phyloP scores from a whole-genome alignment of 306 rosid species.

The Astragalus membranaceus region DNA sequence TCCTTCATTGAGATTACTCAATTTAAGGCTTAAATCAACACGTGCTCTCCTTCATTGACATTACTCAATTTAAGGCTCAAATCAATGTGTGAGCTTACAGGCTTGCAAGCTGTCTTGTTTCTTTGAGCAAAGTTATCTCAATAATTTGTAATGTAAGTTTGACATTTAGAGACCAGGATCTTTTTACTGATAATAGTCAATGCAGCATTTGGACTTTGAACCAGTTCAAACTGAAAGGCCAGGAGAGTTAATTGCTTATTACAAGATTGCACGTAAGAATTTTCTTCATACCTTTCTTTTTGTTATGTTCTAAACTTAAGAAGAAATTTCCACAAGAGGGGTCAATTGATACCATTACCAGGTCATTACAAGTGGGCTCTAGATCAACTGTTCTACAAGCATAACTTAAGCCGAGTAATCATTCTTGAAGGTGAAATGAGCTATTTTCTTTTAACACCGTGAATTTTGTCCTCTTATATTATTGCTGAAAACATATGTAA shows the following conservation, averaged over 20 bases:
- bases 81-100: no score
- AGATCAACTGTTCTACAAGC: constrained; percentile 76
- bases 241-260: constrained; percentile 92
- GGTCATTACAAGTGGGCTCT: constrained; percentile 99
- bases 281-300: neutral
- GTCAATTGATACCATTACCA: constrained; percentile 24
- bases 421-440: constrained; percentile 84
- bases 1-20: no score
- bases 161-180: neutral
- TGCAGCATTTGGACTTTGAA: constrained; percentile 86
- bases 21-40: no score
- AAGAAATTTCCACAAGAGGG: constrained; percentile 5
- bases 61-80: no score
- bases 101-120: no score
- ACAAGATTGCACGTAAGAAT: constrained; percentile 83
- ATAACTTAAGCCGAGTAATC: constrained; percentile 72
- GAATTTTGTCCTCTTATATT: neutral
- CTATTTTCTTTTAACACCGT: constrained; percentile 16
- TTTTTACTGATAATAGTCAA: constrained; percentile 24
- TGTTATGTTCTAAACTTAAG: constrained; percentile 3
- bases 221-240: constrained; percentile 65
- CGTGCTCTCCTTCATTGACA: no score
- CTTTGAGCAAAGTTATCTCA: no score
- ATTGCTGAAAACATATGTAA: constrained; percentile 4
- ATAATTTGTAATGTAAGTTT: no score